Conservation (phyloP, 352 stramenopile genomes). For the Globisporangium orthogonon region DNA sequence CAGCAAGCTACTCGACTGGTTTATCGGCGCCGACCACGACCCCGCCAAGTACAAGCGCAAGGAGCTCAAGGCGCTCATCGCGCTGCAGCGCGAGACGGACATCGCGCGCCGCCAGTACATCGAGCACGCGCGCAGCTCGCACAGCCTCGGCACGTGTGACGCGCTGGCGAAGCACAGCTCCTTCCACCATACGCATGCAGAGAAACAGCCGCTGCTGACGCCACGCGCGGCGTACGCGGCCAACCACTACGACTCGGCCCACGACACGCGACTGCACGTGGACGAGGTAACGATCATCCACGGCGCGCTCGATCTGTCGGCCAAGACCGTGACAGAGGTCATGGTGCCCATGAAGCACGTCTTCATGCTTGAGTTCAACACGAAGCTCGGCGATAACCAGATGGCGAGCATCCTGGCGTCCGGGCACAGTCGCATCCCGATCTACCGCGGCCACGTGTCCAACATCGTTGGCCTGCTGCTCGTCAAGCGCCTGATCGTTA, state of each 20-base stretch:
- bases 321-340: constrained; percentile 78
- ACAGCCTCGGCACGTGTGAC: neutral
- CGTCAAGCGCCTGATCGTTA: constrained; percentile 87
- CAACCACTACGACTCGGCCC: constrained; percentile 26
- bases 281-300: constrained; percentile 92
- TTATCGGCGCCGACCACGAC: constrained; percentile 74
- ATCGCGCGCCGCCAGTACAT: constrained; percentile 27
- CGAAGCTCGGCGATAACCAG: constrained; percentile 60
- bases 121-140: constrained; percentile 15
- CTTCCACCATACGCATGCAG: constrained; percentile 11
- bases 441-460: constrained; percentile 67
- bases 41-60: constrained; percentile 83
- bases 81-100: constrained; percentile 61
- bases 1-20: constrained; percentile 84
- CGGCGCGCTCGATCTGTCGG: constrained; percentile 86
- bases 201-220: constrained; percentile 20
- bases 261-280: constrained; percentile 44
- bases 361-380: constrained; percentile 79
- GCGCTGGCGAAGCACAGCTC: constrained; percentile 1
- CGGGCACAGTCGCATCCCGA: constrained; percentile 86
- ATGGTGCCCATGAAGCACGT: constrained; percentile 84
- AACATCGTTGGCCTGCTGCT: constrained; percentile 86
- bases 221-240: constrained; percentile 16
- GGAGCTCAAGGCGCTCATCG: constrained; percentile 87
- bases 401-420: constrained; percentile 83